Conservation (phyloP, 2,329 filamentous ascomycete genomes). For the Sporothrix sp. region DNA sequence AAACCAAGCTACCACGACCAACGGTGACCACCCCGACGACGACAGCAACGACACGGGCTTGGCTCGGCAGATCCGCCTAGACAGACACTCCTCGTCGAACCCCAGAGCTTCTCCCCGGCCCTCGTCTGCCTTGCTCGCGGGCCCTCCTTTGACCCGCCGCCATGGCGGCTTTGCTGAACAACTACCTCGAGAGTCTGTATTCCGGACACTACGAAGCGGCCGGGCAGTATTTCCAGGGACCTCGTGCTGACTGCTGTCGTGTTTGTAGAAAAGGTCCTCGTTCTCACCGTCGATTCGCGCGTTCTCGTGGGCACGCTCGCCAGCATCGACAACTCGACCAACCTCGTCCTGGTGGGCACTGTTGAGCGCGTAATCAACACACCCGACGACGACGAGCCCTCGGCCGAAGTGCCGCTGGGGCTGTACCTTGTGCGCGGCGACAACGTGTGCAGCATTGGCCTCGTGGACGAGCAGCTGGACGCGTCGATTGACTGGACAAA, state of each 20-base stretch:
- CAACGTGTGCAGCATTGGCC: conserved; percentile 81
- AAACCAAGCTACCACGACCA: not conserved
- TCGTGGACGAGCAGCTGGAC: conserved; percentile 85
- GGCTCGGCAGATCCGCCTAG: no score
- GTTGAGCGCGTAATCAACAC: conserved; percentile 85
- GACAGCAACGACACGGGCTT: not conserved
- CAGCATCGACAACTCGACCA: conserved; percentile 84
- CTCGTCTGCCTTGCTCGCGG: conserved; percentile 7
- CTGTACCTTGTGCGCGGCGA: conserved; percentile 89
- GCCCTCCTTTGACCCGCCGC: conserved; percentile 6
- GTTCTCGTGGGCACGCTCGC: conserved; percentile 75
- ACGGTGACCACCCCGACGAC: not conserved
- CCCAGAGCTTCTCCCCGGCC: not conserved
- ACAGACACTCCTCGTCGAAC: no score
- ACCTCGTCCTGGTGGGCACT: conserved; percentile 73
- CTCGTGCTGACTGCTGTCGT: no score
- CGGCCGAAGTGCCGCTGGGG: conserved; percentile 70
- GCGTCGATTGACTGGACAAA: conserved; percentile 85
- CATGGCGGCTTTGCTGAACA: conserved; percentile 22
- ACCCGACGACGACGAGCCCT: conserved; percentile 71
- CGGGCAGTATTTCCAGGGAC: no score
- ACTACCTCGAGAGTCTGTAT: conserved; percentile 26
- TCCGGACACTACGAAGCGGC: no score
- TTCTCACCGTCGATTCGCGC: conserved; percentile 86
- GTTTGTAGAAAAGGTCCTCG: conserved; percentile 91